Conservation (phyloP, 2,329 filamentous ascomycete species). For the Paecilomyces niveus region DNA sequence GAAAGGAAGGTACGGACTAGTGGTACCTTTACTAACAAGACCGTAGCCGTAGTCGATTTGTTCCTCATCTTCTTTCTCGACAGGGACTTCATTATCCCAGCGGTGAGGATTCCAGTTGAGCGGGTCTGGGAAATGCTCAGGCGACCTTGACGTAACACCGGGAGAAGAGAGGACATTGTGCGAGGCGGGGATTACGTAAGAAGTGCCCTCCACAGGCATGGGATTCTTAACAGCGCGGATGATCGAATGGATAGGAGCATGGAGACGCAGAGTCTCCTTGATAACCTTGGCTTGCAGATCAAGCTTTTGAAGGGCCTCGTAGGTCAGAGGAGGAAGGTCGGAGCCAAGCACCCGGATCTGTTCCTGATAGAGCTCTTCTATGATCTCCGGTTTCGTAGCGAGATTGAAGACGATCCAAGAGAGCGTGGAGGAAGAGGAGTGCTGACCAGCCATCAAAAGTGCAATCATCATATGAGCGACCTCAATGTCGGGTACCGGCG, state of each 20-base stretch:
- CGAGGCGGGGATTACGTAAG: conserved; percentile 68
- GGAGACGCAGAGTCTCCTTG: conserved; percentile 65
- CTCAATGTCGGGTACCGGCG: conserved; percentile 62
- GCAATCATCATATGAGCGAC: conserved; percentile 84
- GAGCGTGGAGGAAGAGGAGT: conserved; percentile 70
- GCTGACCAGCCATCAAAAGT: conserved; percentile 75
- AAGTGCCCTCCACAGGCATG: conserved; percentile 44
- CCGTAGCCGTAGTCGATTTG: conserved; percentile 58
- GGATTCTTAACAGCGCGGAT: conserved; percentile 66
- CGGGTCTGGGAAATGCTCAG: conserved; percentile 56
- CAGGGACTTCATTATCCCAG: conserved; percentile 42
- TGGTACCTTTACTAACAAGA: conserved; percentile 52
- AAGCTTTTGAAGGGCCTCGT: conserved; percentile 54
- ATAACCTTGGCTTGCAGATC: conserved; percentile 58
- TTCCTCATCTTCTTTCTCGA: conserved; percentile 41
- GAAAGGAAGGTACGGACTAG: conserved; percentile 62
- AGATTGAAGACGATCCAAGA: conserved; percentile 71
- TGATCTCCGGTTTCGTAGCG: conserved; percentile 61
- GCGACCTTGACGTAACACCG: conserved; percentile 54
- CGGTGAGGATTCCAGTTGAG: conserved; percentile 55
- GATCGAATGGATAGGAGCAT: conserved; percentile 66
- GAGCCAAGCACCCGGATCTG: conserved; percentile 51
- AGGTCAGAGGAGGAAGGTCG: conserved; percentile 50
- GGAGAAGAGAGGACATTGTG: conserved; percentile 78
- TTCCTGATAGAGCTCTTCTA: conserved; percentile 64